These are phyloP conservation scores for Amaranthus hypochondriacus DNA, from an alignment of 148 eudicot species.

Conservation along the genomic window DNA sequence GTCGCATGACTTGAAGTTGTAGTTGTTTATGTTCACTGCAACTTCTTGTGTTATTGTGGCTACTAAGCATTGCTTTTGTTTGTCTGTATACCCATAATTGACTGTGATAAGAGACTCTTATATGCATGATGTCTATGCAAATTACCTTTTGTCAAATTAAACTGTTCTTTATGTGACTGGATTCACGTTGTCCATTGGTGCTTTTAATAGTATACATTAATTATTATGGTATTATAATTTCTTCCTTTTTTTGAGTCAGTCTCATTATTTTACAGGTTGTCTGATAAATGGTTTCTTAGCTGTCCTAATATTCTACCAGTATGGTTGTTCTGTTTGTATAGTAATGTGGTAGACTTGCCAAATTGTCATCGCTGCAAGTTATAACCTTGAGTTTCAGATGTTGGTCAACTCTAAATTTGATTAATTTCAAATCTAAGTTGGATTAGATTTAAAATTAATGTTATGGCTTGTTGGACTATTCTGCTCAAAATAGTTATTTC, in stretches of 20 bases:
- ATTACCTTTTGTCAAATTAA: not conserved
- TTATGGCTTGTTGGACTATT: not conserved
- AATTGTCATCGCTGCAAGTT: not conserved
- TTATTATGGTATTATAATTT: not conserved
- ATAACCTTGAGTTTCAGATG: not conserved
- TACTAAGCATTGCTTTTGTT: not conserved
- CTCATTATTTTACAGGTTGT: not conserved
- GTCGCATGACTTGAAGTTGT: not conserved
- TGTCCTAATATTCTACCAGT: not conserved
- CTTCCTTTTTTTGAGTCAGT: not conserved
- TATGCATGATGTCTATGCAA: not conserved
- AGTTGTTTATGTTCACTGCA: not conserved
- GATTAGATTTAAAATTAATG: not conserved
- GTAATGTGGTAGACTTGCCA: not conserved
- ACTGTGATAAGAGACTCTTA: not conserved
- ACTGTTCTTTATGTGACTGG: not conserved
- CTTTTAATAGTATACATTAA: not conserved
- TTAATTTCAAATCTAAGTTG: not conserved
- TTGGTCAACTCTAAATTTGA: not conserved
- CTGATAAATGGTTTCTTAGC: not conserved
- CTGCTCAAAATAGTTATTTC: not conserved
- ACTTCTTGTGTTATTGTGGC: not conserved
- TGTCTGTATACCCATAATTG: not conserved
- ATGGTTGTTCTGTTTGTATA: not conserved
- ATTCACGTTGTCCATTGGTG: not conserved